These are phyloP conservation scores for Bipolaris sorokiniana DNA, from an alignment of 2,329 filamentous ascomycete species.

Conservation along the genomic window DNA sequence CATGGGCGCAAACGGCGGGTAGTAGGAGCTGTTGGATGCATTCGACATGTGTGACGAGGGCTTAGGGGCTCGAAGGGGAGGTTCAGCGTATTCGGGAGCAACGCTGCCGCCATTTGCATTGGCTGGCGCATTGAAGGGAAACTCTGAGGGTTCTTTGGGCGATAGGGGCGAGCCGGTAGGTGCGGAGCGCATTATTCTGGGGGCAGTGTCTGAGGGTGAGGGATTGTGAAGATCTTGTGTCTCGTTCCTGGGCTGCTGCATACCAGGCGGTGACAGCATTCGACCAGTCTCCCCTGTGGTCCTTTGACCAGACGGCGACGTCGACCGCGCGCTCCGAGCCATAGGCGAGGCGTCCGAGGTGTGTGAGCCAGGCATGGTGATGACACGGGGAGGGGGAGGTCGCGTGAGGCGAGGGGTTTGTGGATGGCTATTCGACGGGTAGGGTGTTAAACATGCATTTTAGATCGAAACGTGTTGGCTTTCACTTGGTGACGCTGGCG, in stretches of 20 bases:
- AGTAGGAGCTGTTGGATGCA: slow-evolving; percentile 31
- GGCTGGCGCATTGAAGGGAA: slow-evolving; percentile 43
- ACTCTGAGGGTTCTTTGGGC: slow-evolving; percentile 40
- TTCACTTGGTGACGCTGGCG: slow-evolving; percentile 12
- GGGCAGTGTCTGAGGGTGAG: slow-evolving; percentile 29
- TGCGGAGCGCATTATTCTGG: slow-evolving; percentile 39
- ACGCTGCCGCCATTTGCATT: slow-evolving; percentile 26
- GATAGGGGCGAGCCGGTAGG: slow-evolving; percentile 40
- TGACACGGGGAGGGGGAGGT: not conserved
- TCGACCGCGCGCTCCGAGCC: slow-evolving; percentile 30
- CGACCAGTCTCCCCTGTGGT: slow-evolving; percentile 26
- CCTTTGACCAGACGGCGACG: slow-evolving; percentile 26
- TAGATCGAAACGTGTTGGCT: slow-evolving; percentile 10
- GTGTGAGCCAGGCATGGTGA: slow-evolving; percentile 36
- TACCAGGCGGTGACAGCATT: slow-evolving; percentile 35
- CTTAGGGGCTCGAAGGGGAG: slow-evolving; percentile 24
- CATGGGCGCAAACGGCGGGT: slow-evolving; percentile 41
- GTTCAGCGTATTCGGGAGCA: slow-evolving; percentile 23
- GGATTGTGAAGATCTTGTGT: slow-evolving; percentile 23
- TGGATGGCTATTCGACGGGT: slow-evolving; percentile 13
- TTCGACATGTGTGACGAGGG: slow-evolving; percentile 32
- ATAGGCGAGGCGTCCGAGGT: slow-evolving; percentile 38
- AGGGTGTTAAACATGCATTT: slow-evolving; percentile 24
- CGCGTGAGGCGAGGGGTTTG: slow-evolving; percentile 15
- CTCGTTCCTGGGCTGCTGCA: slow-evolving; percentile 26